Evolutionary conservation across 257 asterid species (phyloP), one percentile per base, ranked within the genome.

Genomic region (Nicotiana undulata): DNA sequence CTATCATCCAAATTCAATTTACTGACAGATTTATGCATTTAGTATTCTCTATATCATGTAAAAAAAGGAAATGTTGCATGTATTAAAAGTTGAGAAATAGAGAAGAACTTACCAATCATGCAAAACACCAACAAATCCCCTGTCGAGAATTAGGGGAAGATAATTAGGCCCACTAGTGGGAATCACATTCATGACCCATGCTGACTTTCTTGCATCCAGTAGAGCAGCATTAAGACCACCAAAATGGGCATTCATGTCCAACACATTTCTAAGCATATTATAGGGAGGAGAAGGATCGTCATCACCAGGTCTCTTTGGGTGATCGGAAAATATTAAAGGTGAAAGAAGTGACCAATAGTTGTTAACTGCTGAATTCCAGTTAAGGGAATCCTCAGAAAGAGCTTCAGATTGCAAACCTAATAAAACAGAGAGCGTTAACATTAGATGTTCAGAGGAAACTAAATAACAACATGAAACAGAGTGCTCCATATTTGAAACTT

Each of bases 231-330:
- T 96, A 82, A 96, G 88, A 52, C 99, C 98, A 31, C 99, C 99
- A 83, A 96, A 87, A 75, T 65, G 95, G 55, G 98, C 97, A 83
- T 96, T 96, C 99, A 94, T 94, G 88, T 96, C 99, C 86, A 96
- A 83, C 81, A 96, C 99, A 90, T 96, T 96, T 84, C 99, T 90
- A 79, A 96, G 93, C 99, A 96, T 96, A 94, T 96, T 96, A 86
- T 89, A 96, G 86, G 99, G 99, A 40, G 99, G 99, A 59, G 98
- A 90, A 86, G 99, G 99, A 84, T 96, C 99, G 88, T 96, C 99
- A 53, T 92, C 97, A 3, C 99, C 99, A 52, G 99, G 99, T 88
- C 99, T 87, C 90, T 96, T 96, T 5, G 99, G 99, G 84, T 96
- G 99, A 87, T 96, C 99, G 1, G 99, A 96, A 83, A 94, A 96